A percentile compares a stretch with the other conserved stretches of the same genome.
These are phyloP conservation scores for Fraxinus excelsior DNA, from an alignment of 257 asterid genomes.

Conservation along the genomic window DNA sequence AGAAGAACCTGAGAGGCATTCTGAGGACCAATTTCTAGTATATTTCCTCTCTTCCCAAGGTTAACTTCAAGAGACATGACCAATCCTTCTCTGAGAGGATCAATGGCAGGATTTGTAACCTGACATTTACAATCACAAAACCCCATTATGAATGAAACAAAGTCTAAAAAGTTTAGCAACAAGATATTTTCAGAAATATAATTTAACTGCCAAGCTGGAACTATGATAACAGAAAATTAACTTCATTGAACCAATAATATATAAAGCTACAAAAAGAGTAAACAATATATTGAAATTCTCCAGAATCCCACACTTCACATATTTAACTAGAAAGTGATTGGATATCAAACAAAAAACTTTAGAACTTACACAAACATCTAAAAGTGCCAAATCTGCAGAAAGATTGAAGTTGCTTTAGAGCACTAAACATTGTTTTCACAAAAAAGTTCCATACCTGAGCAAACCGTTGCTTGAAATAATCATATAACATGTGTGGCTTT, in stretches of 20 bases:
- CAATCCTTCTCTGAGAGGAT: slow-evolving; percentile 97
- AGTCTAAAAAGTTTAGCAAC: slow-evolving; percentile 14
- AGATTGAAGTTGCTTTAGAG: background rate
- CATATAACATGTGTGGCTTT: slow-evolving; percentile 88
- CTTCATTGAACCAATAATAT: background rate
- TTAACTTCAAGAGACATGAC: slow-evolving; percentile 99
- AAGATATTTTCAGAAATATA: background rate
- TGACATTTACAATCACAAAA: slow-evolving; percentile 34
- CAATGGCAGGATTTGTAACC: slow-evolving; percentile 99
- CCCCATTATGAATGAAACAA: slow-evolving; percentile 20
- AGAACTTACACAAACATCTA: background rate
- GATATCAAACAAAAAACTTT: background rate
- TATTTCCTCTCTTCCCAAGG: slow-evolving; percentile 93
- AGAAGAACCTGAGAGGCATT: slow-evolving; percentile 87
- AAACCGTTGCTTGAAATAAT: slow-evolving; percentile 96
- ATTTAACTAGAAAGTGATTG: background rate
- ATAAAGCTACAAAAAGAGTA: background rate
- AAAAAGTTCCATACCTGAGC: slow-evolving; percentile 72
- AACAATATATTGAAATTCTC: slow-evolving; percentile 9
- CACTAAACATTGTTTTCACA: slow-evolving; percentile 1
- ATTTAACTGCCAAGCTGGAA: background rate
- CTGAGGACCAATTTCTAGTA: slow-evolving; percentile 93
- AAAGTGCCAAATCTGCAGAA: background rate
- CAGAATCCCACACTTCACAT: background rate
- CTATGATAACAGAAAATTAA: slow-evolving; percentile 6